Evolutionary conservation across 1,284 basidiomycete genomes (phyloP), one percentile per base, ranked within the genome.

Genomic region (Apiotrichum laibachii): DNA sequence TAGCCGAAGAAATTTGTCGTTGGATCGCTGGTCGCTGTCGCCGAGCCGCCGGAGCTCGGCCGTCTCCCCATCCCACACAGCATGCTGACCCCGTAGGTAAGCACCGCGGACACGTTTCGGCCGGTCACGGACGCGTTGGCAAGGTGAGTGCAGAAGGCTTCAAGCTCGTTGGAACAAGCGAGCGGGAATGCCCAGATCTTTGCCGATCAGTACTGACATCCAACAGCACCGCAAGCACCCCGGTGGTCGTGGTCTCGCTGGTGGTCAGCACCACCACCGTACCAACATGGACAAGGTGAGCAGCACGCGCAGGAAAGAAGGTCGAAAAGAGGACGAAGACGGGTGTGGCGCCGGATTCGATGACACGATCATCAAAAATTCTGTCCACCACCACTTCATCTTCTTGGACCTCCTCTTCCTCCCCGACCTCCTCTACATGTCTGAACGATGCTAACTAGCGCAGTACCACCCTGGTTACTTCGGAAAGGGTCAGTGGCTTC

Each of bases 231-330:
- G 95, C 81, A 98, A 99, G 83, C 93, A 96, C 79, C 96, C 96
- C 63, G 95, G 95, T 85, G 95, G 95, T 92, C 91, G 95, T 82
- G 95, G 95, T 97, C 89, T 98, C 76, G 95, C 95, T 83, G 96
- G 95, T 93, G 95, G 45, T 16, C 85, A 88, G 83, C 95, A 98
- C 84, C 95, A 99, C 85, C 96, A 99, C 88, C 85, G 95, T 64
- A 84, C 82, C 75, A 81, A 81, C 75, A 76, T 81, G 62, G 80
- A 80, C 70, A 81, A 80, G 71, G 71, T 51, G 39, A 12, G 50
- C 22, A 12, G 1, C 8, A 3, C n/a, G 26, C 26, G 26, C 26
- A 31, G 26, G 26, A 31, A 7, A 31, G 26, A 31, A 31, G 26
- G 4, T 31, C 26, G 26, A 3, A 31, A n/a, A n/a, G n/a, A n/a